Conservation (phyloP, 2,329 filamentous ascomycete species). For the Pseudohalonectria lignicola region DNA sequence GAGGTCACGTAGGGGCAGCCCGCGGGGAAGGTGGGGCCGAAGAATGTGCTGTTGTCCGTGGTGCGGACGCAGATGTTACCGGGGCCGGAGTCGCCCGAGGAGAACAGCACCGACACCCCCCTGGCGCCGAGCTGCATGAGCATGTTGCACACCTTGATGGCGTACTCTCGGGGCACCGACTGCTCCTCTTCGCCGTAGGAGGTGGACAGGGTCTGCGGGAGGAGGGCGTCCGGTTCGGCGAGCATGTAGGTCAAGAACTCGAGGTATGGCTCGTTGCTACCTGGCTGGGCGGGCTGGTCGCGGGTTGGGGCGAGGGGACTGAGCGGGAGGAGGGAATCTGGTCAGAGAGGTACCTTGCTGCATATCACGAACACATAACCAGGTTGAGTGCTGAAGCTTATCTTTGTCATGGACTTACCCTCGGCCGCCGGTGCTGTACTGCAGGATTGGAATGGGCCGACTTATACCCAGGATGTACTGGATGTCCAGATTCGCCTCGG, state of each 20-base stretch:
- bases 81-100: slow-evolving; percentile 48
- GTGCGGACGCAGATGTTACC: slow-evolving; percentile 52
- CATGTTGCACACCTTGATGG: slow-evolving; percentile 48
- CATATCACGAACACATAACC: slow-evolving; percentile 18
- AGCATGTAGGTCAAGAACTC: slow-evolving; percentile 50
- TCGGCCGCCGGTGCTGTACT: slow-evolving; percentile 48
- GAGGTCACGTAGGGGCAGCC: slow-evolving; percentile 30
- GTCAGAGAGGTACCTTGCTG: no score
- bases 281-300: slow-evolving; percentile 27
- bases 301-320: slow-evolving; percentile 45
- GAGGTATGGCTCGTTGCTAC: slow-evolving; percentile 61
- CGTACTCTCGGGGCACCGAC: slow-evolving; percentile 49
- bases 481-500: slow-evolving; percentile 54
- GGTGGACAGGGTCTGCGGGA: slow-evolving; percentile 52
- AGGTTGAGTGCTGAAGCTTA: not conserved
- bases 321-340: not conserved
- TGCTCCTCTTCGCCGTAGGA: slow-evolving; percentile 61
- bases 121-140: slow-evolving; percentile 57
- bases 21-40: slow-evolving; percentile 25
- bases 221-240: slow-evolving; percentile 30
- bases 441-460: slow-evolving; percentile 40
- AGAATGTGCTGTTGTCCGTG: slow-evolving; percentile 24
- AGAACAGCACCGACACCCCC: slow-evolving; percentile 54
- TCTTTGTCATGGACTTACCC: slow-evolving; percentile 12
- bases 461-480: slow-evolving; percentile 48